Conservation (phyloP, 1,284 basidiomycete species). For the Stygiomarasmius scandens region DNA sequence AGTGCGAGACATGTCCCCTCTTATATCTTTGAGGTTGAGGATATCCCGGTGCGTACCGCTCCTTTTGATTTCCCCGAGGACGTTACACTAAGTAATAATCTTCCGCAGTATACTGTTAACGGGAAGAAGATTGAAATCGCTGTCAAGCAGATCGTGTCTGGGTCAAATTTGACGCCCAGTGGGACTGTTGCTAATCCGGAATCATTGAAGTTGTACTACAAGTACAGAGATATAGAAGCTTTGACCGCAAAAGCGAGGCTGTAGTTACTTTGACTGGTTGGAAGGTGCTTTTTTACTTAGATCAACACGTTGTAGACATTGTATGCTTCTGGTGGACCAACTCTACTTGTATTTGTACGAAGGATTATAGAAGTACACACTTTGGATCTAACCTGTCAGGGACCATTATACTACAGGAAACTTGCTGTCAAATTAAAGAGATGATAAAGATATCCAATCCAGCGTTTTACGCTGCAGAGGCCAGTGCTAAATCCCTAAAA, state of each 20-base stretch:
- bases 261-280: not conserved
- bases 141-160: slow-evolving; percentile 73
- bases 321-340: too few species aligned
- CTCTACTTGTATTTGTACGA: not conserved
- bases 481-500: slow-evolving; percentile 3
- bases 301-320: not conserved
- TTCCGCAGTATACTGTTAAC: slow-evolving; percentile 75
- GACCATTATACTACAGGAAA: not conserved
- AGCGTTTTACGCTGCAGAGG: slow-evolving; percentile 1
- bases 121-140: slow-evolving; percentile 78
- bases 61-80: too few species aligned
- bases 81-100: too few species aligned
- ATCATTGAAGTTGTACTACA: slow-evolving; percentile 61
- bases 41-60: slow-evolving; percentile 59
- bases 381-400: not conserved
- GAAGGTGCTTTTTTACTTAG: not conserved
- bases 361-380: not conserved
- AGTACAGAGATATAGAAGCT: slow-evolving; percentile 52
- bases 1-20: slow-evolving; percentile 78
- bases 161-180: slow-evolving; percentile 58
- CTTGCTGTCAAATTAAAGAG: too few species aligned
- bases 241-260: slow-evolving; percentile 2
- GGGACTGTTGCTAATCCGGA: slow-evolving; percentile 74
- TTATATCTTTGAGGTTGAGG: slow-evolving; percentile 60
- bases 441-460: not conserved